Conservation (phyloP, 257 asterid genomes). For the Echites panduratus region DNA sequence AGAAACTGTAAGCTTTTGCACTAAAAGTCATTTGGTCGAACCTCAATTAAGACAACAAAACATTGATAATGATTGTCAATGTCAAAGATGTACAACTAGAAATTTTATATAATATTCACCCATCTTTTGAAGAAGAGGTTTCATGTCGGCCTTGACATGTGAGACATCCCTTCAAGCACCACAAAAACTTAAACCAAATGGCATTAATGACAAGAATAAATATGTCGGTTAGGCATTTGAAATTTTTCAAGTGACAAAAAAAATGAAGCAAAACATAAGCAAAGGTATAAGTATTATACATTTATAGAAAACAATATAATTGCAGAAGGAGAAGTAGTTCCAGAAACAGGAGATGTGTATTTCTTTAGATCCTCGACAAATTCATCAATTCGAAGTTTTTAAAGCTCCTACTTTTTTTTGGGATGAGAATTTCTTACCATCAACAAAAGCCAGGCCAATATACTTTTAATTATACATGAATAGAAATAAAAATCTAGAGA, state of each 20-base stretch:
- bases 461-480: background rate
- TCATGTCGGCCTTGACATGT: conserved; percentile 44
- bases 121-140: conserved; percentile 57
- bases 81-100: background rate
- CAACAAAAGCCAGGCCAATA: background rate
- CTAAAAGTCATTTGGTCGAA: background rate
- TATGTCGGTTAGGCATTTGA: background rate
- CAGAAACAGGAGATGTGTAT: conserved; percentile 47
- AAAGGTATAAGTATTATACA: conserved; percentile 2
- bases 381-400: conserved; percentile 37
- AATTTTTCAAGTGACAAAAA: background rate
- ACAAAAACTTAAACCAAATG: conserved; percentile 5
- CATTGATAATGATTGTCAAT: background rate
- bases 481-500: too few species aligned
- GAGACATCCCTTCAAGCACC: conserved; percentile 19
- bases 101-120: conserved; percentile 48
- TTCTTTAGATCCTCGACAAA: conserved; percentile 59
- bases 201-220: background rate
- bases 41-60: background rate
- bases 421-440: background rate
- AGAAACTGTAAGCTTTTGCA: conserved; percentile 13
- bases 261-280: background rate
- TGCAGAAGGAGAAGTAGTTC: conserved; percentile 62
- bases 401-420: conserved; percentile 24
- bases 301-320: conserved; percentile 71